Evolutionary conservation across 331 rosid species (phyloP).

Genomic region (Erythrophleum ivorense): DNA sequence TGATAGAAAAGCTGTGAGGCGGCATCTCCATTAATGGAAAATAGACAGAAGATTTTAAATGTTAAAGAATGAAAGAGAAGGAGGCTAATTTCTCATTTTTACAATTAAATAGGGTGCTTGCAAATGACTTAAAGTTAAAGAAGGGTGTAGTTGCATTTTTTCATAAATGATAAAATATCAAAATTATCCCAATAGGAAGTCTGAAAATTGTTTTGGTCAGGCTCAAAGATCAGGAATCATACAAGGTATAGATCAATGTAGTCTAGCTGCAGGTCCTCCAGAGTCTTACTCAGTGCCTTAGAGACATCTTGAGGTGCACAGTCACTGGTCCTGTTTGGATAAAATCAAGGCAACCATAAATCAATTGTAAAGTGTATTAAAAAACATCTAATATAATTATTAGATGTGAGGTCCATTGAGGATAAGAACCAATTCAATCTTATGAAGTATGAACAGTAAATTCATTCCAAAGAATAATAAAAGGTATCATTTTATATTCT

Average conservation of each 20-base stretch:
- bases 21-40: not conserved
- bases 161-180: not conserved
- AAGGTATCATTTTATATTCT: no score
- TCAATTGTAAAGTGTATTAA: no score
- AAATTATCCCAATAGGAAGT: not conserved
- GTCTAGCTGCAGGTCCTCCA: slow-evolving; percentile 72
- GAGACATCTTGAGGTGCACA: slow-evolving; percentile 74
- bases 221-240: slow-evolving; percentile 14
- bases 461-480: not conserved
- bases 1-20: not conserved
- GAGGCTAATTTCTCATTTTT: not conserved
- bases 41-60: no score
- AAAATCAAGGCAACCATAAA: not conserved
- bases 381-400: not conserved
- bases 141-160: not conserved
- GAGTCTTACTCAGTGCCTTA: slow-evolving; percentile 64
- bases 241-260: slow-evolving; percentile 83
- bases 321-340: slow-evolving; percentile 25
- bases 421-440: not conserved
- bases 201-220: not conserved
- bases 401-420: not conserved
- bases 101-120: not conserved
- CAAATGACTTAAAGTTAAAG: not conserved
- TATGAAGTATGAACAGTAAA: not conserved
- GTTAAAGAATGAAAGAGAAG: not conserved